phyloP scores from a whole-genome alignment of 192 early-diverging fungal genomes.

The Podila clonocystis region DNA sequence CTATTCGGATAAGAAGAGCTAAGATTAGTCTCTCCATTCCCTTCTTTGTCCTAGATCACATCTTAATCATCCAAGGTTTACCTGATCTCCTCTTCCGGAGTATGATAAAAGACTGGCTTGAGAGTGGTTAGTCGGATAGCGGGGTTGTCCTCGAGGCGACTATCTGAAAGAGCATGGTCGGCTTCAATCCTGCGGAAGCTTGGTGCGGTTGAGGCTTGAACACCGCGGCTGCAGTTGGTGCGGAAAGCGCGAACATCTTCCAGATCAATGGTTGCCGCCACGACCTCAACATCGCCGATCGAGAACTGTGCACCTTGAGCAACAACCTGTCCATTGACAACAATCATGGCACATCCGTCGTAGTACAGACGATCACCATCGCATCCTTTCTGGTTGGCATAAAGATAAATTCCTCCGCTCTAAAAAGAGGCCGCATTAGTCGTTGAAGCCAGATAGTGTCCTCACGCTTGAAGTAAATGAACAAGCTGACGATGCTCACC shows the following conservation, averaged over 20 bases:
- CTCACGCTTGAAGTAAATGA: neutral
- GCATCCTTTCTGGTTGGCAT: slow-evolving; percentile 97
- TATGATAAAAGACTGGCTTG: slow-evolving; percentile 65
- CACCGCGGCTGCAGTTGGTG: slow-evolving; percentile 73
- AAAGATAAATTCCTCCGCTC: slow-evolving; percentile 95
- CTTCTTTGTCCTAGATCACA: neutral
- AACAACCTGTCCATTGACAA: slow-evolving; percentile 89
- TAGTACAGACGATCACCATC: slow-evolving; percentile 99
- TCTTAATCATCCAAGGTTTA: slow-evolving; percentile 1
- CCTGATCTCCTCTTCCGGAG: slow-evolving; percentile 91
- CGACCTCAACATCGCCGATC: slow-evolving; percentile 93
- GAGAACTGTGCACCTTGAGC: slow-evolving; percentile 95
- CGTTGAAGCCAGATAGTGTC: slow-evolving; percentile 1
- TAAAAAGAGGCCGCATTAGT: slow-evolving; percentile 16
- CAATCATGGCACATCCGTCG: slow-evolving; percentile 92
- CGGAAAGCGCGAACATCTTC: slow-evolving; percentile 88
- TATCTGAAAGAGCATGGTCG: slow-evolving; percentile 61
- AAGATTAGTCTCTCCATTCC: neutral
- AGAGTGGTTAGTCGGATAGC: slow-evolving; percentile 61
- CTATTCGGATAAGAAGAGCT: slow-evolving; percentile 28
- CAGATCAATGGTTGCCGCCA: slow-evolving; percentile 91
- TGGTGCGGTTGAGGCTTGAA: slow-evolving; percentile 76
- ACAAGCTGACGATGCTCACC: slow-evolving; percentile 43
- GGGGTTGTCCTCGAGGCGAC: slow-evolving; percentile 49
- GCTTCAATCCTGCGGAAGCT: slow-evolving; percentile 77